Conservation (phyloP, 768 basidiomycete species). For the Amanita rimosa region DNA sequence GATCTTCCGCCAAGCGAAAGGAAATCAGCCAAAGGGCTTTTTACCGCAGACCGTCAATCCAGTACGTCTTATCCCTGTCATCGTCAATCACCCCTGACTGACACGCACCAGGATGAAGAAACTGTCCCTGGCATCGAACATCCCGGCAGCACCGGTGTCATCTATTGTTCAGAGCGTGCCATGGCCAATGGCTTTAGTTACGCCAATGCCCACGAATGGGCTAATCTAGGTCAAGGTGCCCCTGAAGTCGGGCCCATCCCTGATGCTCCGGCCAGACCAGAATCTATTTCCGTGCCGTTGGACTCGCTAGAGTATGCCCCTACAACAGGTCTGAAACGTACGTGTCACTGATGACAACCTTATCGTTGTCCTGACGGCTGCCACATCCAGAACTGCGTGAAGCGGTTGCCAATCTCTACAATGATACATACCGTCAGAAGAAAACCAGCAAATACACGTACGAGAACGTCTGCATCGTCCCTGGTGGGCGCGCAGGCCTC, state of each 20-base stretch:
- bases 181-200: constrained; percentile 91
- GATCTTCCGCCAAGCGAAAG: constrained; percentile 68
- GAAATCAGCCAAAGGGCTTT: constrained; percentile 52
- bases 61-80: constrained; percentile 23
- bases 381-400: constrained; percentile 54
- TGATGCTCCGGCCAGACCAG: constrained; percentile 55
- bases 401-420: constrained; percentile 87
- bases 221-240: constrained; percentile 86
- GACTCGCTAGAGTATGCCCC: constrained; percentile 88
- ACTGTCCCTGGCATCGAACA: constrained; percentile 83
- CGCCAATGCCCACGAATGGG: constrained; percentile 69
- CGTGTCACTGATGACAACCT: background rate
- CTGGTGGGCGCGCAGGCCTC: constrained; percentile 84
- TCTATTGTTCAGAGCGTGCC: constrained; percentile 91
- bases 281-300: constrained; percentile 48
- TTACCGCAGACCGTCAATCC: constrained; percentile 65
- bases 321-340: constrained; percentile 83
- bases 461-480: constrained; percentile 92
- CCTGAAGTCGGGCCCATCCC: constrained; percentile 85
- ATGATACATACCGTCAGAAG: constrained; percentile 72
- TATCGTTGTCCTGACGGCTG: background rate
- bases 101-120: constrained; percentile 59
- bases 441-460: constrained; percentile 79
- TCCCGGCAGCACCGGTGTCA: constrained; percentile 51
- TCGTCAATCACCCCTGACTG: background rate